Percentiles rank a stretch among this genome's conserved stretches.
These are phyloP conservation scores for Eimeria sp. DNA, from an alignment of 169 alveolate genomes.

Conservation along the genomic window DNA sequence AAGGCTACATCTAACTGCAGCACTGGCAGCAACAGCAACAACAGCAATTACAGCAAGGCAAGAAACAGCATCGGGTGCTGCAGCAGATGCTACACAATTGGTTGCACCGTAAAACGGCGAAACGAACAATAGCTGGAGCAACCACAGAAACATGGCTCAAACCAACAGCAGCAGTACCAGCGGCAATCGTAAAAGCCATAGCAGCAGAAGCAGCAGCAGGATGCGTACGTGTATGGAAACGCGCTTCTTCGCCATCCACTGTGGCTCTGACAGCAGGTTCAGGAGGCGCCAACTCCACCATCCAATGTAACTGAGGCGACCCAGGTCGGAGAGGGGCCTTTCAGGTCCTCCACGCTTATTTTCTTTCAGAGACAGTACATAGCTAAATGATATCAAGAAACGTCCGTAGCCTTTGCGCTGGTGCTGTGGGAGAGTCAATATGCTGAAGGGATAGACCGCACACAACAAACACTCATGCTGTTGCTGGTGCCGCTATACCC, in stretches of 20 bases:
- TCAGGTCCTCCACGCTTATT: slow-evolving; percentile 98
- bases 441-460: slow-evolving; percentile 23
- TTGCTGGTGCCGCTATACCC: not conserved
- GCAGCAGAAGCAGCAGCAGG: not conserved
- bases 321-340: slow-evolving; percentile 98
- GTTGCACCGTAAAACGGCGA: not conserved
- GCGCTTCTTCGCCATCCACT: slow-evolving; percentile 45
- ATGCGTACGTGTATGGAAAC: slow-evolving; percentile 38
- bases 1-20: not conserved
- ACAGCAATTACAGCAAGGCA: not conserved
- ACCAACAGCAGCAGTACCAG: not conserved
- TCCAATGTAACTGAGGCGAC: slow-evolving; percentile 95
- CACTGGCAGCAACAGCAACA: not conserved
- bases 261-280: slow-evolving; percentile 50
- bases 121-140: not conserved
- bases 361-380: slow-evolving; percentile 96
- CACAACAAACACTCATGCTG: not conserved
- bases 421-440: slow-evolving; percentile 85
- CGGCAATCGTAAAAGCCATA: not conserved
- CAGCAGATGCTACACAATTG: not conserved
- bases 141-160: not conserved
- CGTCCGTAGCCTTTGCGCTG: slow-evolving; percentile 96
- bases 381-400: slow-evolving; percentile 92
- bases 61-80: not conserved
- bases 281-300: slow-evolving; percentile 78